Evolutionary conservation across 371 early-diverging fungal genomes (phyloP).

Genomic region (Synchytrium microbalum): DNA sequence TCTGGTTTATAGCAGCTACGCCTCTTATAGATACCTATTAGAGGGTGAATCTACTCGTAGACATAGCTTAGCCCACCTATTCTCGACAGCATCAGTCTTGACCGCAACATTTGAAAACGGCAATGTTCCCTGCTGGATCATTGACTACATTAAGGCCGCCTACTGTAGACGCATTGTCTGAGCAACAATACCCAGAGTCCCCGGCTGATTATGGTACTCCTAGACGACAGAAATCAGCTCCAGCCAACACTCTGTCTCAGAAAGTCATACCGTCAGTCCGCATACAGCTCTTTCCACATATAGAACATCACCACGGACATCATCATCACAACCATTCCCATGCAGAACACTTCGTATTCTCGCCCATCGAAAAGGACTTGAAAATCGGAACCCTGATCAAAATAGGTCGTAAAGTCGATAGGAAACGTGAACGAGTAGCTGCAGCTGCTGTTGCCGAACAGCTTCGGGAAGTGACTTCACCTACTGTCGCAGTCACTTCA

Average conservation of each 20-base stretch:
- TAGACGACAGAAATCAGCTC: neutral
- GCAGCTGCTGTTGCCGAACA: neutral
- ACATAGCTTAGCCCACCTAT: no score
- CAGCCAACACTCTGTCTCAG: neutral
- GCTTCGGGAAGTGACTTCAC: neutral
- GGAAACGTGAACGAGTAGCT: constrained; percentile 6
- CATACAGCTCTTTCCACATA: constrained; percentile 17
- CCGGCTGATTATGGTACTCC: neutral
- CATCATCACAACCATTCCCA: neutral
- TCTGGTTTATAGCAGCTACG: no score
- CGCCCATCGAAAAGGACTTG: constrained; percentile 33
- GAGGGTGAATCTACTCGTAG: no score
- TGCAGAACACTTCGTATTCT: constrained; percentile 20
- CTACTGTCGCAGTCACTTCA: neutral
- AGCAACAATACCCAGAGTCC: no score
- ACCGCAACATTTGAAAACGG: no score
- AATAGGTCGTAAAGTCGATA: constrained; percentile 39
- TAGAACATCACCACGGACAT: constrained; percentile 5
- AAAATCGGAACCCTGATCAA: constrained; percentile 22
- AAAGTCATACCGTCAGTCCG: constrained; percentile 2
- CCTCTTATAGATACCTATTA: no score
- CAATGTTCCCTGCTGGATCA: no score
- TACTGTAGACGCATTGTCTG: no score
- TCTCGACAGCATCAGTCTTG: no score
- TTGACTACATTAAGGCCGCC: no score